A percentile compares a stretch with the other conserved stretches of the same genome.
These are phyloP conservation scores for Backusella macrospora DNA, from an alignment of 192 early-diverging fungal genomes.

Conservation along the genomic window DNA sequence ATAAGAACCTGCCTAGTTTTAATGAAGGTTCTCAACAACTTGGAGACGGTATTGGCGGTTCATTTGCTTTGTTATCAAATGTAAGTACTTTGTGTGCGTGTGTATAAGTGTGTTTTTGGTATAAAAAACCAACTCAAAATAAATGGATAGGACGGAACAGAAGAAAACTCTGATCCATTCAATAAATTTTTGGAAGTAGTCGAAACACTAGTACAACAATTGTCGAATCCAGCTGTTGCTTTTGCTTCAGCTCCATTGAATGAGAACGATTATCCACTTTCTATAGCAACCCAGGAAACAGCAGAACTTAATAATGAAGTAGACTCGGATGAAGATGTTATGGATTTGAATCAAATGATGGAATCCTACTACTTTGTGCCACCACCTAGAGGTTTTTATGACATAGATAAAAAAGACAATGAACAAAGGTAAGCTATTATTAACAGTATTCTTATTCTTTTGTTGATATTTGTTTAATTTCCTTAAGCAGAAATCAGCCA, in stretches of 20 bases:
- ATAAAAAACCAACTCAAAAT: background rate
- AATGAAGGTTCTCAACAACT: constrained; percentile 13
- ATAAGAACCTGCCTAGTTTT: background rate
- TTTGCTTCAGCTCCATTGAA: constrained; percentile 62
- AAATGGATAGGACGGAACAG: constrained; percentile 41
- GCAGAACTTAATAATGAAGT: background rate
- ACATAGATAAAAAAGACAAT: background rate
- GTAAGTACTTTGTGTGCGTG: background rate
- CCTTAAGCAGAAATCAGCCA: background rate
- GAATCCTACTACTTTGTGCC: constrained; percentile 61
- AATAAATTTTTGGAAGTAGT: constrained; percentile 81
- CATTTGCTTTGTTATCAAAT: constrained; percentile 35
- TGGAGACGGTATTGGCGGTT: constrained; percentile 31
- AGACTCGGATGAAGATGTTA: background rate
- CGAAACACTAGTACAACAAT: constrained; percentile 71
- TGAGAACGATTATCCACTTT: constrained; percentile 38
- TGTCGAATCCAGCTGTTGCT: constrained; percentile 65
- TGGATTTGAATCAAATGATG: constrained; percentile 42
- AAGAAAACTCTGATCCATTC: constrained; percentile 77
- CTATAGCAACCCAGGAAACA: constrained; percentile 7
- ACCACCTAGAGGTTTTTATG: constrained; percentile 21
- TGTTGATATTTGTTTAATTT: background rate
- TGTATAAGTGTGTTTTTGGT: background rate
- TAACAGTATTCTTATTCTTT: background rate
- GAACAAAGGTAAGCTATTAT: constrained; percentile 1